Evolutionary conservation across 2,329 filamentous ascomycete species (phyloP), one percentile per base, ranked within the genome.

Genomic region (Chaetothyriales sp.): DNA sequence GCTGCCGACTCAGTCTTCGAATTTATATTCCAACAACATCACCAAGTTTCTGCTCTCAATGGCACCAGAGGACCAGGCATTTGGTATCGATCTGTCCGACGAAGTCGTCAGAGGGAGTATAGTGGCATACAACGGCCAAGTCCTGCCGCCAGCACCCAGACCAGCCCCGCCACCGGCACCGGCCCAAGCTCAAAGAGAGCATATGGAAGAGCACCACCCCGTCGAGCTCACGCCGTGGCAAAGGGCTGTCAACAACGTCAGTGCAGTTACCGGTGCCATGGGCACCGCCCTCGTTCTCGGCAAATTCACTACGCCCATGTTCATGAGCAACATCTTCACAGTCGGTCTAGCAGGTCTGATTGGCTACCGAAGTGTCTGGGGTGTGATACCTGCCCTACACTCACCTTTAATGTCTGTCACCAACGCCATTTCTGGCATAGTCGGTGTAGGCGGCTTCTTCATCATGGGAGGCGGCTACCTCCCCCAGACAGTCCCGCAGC

Each of bases 341-440:
- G 92, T 92, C 66, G 82, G 83, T 15, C 73, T 95, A 46, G 86
- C 89, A 47, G 86, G 86, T 61, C 71, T 95, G 25, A 88, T 94
- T 57, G 89, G 88, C 6, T 94, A 95, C 63, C 80, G 88, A 47
- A 86, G 86, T 5, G 86, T 94, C 20, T 94, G 88, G 88, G 87
- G 87, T 50, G 88, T 94, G 10, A 72, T 75, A 0, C 88, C 88
- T 6, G 86, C 88, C 37, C 74, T 95, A 4, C 89, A 94, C 66
- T 90, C 86, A 1, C 89, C 88, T 1, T 71, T 95, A 4, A 94
- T 95, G 89, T 89, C 85, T 60, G 88, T 94, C 37, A 94, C 89
- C 6, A 94, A 95, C 65, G 89, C 89, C 25, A 94, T 94, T 60
- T 92, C 86, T 29, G 76, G 80, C 50, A 87, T 95, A 84, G 89